Evolutionary conservation across 1,284 basidiomycete species (phyloP).

Genomic region (Trichosporon sp.): DNA sequence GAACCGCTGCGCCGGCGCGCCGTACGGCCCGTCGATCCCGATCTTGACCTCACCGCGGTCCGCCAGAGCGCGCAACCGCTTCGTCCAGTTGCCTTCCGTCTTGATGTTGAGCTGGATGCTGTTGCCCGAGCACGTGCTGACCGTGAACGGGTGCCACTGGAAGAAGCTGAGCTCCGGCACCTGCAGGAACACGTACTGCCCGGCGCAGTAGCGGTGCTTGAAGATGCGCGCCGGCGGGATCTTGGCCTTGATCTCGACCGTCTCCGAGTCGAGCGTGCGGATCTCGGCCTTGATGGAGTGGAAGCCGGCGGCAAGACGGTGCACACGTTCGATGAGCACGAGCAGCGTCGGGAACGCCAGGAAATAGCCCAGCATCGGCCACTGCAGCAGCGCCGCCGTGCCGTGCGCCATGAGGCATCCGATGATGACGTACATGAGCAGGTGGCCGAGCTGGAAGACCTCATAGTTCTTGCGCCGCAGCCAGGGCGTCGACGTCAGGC

Average conservation of each 20-base stretch:
- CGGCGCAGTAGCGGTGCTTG: conserved; percentile 24
- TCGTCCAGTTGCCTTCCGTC: conserved; percentile 33
- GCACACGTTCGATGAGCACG: conserved; percentile 25
- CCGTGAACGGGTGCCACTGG: conserved; percentile 36
- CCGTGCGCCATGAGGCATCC: conserved; percentile 31
- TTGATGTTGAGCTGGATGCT: conserved; percentile 33
- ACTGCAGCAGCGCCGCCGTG: conserved; percentile 25
- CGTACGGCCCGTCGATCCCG: conserved; percentile 32
- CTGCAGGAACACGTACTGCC: conserved; percentile 33
- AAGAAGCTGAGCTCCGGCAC: conserved; percentile 22
- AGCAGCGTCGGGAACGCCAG: conserved; percentile 35
- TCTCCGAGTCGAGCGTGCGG: conserved; percentile 27
- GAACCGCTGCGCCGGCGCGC: conserved; percentile 34
- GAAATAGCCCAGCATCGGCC: conserved; percentile 35
- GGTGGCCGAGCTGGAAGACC: conserved; percentile 31
- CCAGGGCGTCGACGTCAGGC: conserved; percentile 20
- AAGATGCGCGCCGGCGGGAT: conserved; percentile 22
- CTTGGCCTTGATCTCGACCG: conserved; percentile 23
- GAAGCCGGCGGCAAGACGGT: conserved; percentile 23
- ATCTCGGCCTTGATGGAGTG: conserved; percentile 23
- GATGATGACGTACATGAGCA: conserved; percentile 37
- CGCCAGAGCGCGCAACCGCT: conserved; percentile 19
- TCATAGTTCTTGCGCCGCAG: conserved; percentile 28
- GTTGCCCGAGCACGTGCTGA: conserved; percentile 23
- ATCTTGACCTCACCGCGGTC: conserved; percentile 17